Percentiles rank a stretch among this genome's conserved stretches.
Evolutionary conservation across 176 grass and related monocot species (phyloP).

Genomic region (Microstegium vimineum): DNA sequence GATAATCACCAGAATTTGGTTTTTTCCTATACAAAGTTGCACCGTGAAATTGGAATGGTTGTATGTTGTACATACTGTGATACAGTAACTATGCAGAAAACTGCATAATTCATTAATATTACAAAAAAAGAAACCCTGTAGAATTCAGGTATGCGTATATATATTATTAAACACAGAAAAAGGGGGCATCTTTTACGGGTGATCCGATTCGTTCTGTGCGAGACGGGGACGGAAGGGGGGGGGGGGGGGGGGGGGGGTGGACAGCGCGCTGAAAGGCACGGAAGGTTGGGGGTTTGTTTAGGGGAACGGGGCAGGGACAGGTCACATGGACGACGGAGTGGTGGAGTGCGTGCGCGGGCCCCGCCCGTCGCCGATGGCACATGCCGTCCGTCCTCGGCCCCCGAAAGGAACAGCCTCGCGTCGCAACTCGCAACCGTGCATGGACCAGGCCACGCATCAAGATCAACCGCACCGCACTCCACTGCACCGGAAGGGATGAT

Average conservation of each 20-base stretch:
- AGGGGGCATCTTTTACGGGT: background rate
- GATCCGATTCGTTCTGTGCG: background rate
- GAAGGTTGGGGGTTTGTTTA: conserved; percentile 29
- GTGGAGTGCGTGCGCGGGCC: conserved; percentile 12
- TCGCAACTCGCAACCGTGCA: background rate
- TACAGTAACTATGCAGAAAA: background rate
- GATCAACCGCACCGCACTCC: too few species aligned
- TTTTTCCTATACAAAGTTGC: too few species aligned
- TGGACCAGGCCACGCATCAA: background rate
- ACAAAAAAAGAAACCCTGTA: too few species aligned
- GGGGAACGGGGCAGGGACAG: background rate
- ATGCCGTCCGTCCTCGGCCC: conserved; percentile 12
- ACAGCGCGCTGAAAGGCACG: conserved; percentile 47
- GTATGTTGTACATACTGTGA: too few species aligned
- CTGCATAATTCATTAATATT: background rate
- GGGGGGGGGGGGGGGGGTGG: background rate
- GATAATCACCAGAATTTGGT: too few species aligned
- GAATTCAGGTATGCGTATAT: too few species aligned
- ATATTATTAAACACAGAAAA: background rate
- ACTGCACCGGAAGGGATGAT: background rate
- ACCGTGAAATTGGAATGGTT: too few species aligned
- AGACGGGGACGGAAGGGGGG: too few species aligned
- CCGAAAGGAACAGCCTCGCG: conserved; percentile 7
- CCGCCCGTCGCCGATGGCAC: conserved; percentile 25
- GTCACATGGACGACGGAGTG: conserved; percentile 31